Conservation (phyloP, 176 grass and related monocot genomes). For the Carex myosuroides region DNA sequence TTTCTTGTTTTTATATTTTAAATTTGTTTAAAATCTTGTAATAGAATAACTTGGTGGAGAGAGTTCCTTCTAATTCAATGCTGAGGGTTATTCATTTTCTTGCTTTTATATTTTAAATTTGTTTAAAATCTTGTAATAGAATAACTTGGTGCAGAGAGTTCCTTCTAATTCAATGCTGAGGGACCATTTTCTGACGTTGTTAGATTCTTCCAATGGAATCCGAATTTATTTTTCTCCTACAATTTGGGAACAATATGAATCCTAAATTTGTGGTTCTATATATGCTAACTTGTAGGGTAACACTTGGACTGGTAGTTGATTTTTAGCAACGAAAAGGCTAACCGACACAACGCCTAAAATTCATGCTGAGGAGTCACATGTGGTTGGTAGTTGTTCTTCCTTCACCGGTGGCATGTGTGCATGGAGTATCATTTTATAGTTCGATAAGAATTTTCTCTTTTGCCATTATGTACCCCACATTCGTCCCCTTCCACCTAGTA, state of each 20-base stretch:
- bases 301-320: neutral
- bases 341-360: too few species aligned
- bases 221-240: neutral
- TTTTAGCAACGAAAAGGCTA: too few species aligned
- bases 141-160: neutral
- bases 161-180: neutral
- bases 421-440: neutral
- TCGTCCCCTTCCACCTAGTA: too few species aligned
- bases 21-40: too few species aligned
- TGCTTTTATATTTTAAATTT: neutral
- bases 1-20: too few species aligned
- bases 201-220: neutral
- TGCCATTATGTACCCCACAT: too few species aligned
- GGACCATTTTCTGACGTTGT: neutral
- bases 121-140: neutral
- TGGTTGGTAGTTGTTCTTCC: neutral
- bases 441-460: neutral
- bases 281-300: neutral
- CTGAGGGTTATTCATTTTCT: neutral
- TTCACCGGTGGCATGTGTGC: neutral
- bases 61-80: neutral
- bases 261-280: neutral
- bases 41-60: neutral
- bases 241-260: slow-evolving; percentile 5
- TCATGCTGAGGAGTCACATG: too few species aligned